Evolutionary conservation across 495 filamentous ascomycete species (phyloP).

Genomic region (Xeromyces bisporus): DNA sequence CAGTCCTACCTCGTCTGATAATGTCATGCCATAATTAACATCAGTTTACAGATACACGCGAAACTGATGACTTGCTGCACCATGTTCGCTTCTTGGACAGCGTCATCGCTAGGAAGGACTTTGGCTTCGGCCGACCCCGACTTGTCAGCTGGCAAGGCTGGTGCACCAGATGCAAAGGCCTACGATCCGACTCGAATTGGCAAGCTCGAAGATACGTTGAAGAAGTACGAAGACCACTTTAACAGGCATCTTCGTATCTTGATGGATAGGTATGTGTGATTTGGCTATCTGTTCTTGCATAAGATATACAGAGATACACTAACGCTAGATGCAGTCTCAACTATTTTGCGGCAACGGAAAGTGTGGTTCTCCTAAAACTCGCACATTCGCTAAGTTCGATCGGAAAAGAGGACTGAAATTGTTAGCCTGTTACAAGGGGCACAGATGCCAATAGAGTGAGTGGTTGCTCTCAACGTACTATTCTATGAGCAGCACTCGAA

Average conservation of each 20-base stretch:
- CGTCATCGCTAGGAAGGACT: conserved; percentile 53
- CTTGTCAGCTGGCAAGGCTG: conserved; percentile 31
- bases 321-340: conserved; percentile 37
- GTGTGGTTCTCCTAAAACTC: conserved; percentile 81
- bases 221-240: conserved; percentile 85
- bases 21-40: not conserved
- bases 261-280: conserved; percentile 46
- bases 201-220: conserved; percentile 69
- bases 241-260: conserved; percentile 77
- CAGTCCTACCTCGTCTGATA: not conserved
- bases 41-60: conserved; percentile 59
- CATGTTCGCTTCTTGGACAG: conserved; percentile 77
- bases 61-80: conserved; percentile 87
- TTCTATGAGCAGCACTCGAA: not conserved
- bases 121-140: conserved; percentile 64
- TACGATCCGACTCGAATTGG: conserved; percentile 48
- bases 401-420: conserved; percentile 23
- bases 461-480: not conserved
- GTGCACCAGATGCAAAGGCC: conserved; percentile 18
- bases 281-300: not conserved
- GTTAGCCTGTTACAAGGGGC: not conserved
- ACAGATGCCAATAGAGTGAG: not conserved
- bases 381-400: conserved; percentile 31
- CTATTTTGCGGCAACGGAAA: conserved; percentile 94
- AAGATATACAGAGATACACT: conserved; percentile 1